phyloP scores from a whole-genome alignment of 768 basidiomycete species.

The Trametes meyenii region DNA sequence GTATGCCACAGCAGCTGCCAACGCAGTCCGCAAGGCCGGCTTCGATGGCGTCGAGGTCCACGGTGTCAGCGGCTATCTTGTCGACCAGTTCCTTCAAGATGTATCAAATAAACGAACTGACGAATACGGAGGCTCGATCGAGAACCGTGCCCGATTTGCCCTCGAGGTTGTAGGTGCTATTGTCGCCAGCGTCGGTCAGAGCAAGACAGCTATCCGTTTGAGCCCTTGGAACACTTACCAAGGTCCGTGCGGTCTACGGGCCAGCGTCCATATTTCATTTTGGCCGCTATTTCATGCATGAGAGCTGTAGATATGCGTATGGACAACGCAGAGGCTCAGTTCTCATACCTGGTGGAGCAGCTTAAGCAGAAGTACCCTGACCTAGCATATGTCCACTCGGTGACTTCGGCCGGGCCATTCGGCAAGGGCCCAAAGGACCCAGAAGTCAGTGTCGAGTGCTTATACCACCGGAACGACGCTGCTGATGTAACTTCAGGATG shows the following conservation, averaged over 20 bases:
- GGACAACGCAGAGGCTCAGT: too few relatives aligned
- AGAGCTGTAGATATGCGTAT: slow-evolving; percentile 45
- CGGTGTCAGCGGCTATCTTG: slow-evolving; percentile 36
- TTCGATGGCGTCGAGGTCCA: slow-evolving; percentile 9
- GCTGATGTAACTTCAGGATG: too few relatives aligned
- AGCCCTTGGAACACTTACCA: slow-evolving; percentile 33
- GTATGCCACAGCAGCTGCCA: neutral
- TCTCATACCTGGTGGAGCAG: too few relatives aligned
- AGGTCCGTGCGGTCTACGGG: neutral
- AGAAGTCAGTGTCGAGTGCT: too few relatives aligned
- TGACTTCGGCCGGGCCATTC: too few relatives aligned
- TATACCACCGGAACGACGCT: too few relatives aligned
- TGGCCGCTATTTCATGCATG: neutral
- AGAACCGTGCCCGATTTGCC: slow-evolving; percentile 48
- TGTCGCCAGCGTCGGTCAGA: slow-evolving; percentile 41
- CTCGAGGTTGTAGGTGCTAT: slow-evolving; percentile 46
- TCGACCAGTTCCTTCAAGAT: slow-evolving; percentile 46
- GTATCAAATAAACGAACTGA: slow-evolving; percentile 45
- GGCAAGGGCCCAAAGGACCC: too few relatives aligned
- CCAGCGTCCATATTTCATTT: neutral
- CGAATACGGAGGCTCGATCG: slow-evolving; percentile 51
- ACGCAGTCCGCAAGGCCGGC: neutral
- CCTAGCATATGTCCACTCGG: too few relatives aligned
- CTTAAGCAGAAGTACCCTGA: too few relatives aligned
- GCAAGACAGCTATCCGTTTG: slow-evolving; percentile 42